Evolutionary conservation across 202 grass and related monocot genomes (phyloP), one percentile per base, ranked within the genome.

Genomic region (Zoysia matrella): DNA sequence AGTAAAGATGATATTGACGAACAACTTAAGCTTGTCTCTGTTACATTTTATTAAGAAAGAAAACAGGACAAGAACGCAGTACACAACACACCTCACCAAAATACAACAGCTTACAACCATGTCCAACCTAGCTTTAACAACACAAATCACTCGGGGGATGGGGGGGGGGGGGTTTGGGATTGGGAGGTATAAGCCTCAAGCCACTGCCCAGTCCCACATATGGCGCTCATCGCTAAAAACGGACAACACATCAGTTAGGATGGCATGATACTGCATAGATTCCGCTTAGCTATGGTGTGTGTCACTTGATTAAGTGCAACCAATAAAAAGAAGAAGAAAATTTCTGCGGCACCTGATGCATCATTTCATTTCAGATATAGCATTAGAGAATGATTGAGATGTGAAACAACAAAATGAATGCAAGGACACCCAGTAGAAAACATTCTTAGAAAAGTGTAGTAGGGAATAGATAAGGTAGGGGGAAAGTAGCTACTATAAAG

Each of bases 1-100:
- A 73, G 36, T 52, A 11, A 67, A 54, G 13, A 58, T 64, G 77
- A 68, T 8, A 30, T 61, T 85, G 16, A 30, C 22, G 22, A 69
- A 76, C 69, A 39, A 60, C 11, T 6, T 71, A 71, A 65, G 48
- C 46, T 10, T 71, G 0, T 30, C 22, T 30, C 22, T 30, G 22
- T 30, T 30, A 30, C 22, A 30, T 30, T 30, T 30, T 30, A 30
- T 30, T 30, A 30, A 30, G 22, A 30, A 30, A 30, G 22, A 36
- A 36, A 36, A 36, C 30, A 36, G 30, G 30, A 36, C 30, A 36
- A 36, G 30, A 36, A 36, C 30, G 1, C 30, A 36, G 30, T 36
- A 36, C 30, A 36, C 30, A 36, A 36, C 30, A 36, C 30, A 36
- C 30, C 30, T 1, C 30, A 36, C 30, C 30, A 36, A 36, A 36